Evolutionary conservation across 306 rosid species (phyloP).

Genomic region (Inga oerstediana): DNA sequence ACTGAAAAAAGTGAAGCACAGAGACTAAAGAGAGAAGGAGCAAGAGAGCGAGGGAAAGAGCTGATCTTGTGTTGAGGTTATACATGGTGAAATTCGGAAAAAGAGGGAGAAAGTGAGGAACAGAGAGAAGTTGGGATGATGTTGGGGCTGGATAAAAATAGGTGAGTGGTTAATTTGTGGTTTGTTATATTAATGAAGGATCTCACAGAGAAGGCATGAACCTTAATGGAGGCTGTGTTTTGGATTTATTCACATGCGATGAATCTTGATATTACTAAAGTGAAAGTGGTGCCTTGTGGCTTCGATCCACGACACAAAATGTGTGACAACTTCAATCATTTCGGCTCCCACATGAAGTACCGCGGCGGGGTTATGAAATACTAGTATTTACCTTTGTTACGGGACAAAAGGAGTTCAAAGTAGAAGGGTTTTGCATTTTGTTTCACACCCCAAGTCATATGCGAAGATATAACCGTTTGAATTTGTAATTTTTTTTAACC

Average conservation of each 20-base stretch:
- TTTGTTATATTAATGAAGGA: background rate
- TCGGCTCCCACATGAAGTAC: background rate
- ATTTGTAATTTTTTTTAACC: background rate
- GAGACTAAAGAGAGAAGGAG: conserved; percentile 27
- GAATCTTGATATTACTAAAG: background rate
- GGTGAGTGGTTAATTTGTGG: background rate
- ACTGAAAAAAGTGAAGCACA: conserved; percentile 13
- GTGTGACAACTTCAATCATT: conserved; percentile 15
- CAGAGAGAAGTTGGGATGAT: background rate
- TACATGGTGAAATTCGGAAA: conserved; percentile 29
- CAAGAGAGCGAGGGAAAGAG: conserved; percentile 26
- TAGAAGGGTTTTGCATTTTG: background rate
- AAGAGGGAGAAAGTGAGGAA: background rate
- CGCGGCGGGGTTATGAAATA: background rate
- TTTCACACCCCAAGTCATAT: background rate
- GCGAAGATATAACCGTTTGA: background rate
- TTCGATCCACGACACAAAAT: background rate
- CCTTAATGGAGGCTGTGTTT: background rate
- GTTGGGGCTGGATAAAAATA: background rate
- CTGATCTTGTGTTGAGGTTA: conserved; percentile 21
- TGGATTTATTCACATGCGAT: background rate
- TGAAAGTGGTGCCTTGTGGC: background rate
- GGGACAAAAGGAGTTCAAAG: background rate
- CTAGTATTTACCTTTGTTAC: background rate
- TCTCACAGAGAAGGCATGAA: background rate